Percentiles rank a stretch among this genome's conserved stretches.
Evolutionary conservation across 163 green algal species (phyloP).

Genomic region (Chlorella variabilis): DNA sequence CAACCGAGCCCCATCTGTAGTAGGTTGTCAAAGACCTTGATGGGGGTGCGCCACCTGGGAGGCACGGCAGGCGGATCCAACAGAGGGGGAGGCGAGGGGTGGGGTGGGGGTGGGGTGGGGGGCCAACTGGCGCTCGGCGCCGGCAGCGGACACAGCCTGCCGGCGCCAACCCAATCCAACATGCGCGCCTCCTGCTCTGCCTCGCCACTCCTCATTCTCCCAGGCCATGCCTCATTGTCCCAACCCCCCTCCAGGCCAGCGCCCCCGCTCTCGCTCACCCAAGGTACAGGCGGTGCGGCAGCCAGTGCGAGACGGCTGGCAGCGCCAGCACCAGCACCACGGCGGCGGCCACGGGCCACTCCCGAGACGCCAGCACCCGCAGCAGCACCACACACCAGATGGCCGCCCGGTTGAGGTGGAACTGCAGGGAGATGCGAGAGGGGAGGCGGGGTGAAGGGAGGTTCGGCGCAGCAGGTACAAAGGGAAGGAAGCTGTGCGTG

Average conservation of each 20-base stretch:
- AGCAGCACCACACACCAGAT: conserved; percentile 8
- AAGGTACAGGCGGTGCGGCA: neutral
- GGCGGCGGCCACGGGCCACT: neutral
- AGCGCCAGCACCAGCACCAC: neutral
- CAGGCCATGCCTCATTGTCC: too few relatives aligned
- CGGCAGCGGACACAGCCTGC: too few relatives aligned
- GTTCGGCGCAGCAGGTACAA: neutral
- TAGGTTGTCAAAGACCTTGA: conserved; percentile 17
- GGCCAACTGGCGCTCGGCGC: too few relatives aligned
- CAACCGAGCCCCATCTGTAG: conserved; percentile 16
- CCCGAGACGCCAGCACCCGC: neutral
- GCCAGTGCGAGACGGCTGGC: neutral
- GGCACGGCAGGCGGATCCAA: too few relatives aligned
- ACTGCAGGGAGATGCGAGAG: neutral
- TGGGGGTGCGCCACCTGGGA: neutral
- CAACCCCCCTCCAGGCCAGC: too few relatives aligned
- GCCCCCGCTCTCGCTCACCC: neutral
- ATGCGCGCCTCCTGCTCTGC: too few relatives aligned
- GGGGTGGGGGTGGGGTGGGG: neutral
- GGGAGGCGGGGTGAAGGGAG: too few relatives aligned
- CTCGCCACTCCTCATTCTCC: too few relatives aligned
- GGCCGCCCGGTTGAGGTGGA: conserved; percentile 6
- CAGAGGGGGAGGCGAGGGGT: neutral
- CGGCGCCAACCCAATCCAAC: too few relatives aligned
- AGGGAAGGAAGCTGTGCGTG: too few relatives aligned